Percentiles rank a stretch among this genome's conserved stretches.
phyloP scores from a whole-genome alignment of 768 basidiomycete genomes.

The Leccinum pellstonianum region DNA sequence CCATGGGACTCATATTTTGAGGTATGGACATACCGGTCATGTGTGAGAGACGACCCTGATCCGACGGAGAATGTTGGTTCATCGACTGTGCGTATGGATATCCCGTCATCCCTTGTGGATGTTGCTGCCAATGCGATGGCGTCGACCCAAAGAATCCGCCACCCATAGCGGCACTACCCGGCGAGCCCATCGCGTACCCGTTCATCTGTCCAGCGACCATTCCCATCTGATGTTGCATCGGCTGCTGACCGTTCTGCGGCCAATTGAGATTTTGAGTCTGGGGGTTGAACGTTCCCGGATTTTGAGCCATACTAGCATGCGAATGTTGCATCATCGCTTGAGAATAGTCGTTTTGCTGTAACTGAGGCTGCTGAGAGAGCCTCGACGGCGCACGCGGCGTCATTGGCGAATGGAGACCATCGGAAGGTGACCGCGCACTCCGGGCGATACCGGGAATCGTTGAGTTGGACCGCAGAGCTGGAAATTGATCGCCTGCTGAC shows the following conservation, averaged over 20 bases:
- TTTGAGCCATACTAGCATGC: conserved; percentile 33
- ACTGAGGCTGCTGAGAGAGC: conserved; percentile 43
- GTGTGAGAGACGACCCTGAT: conserved; percentile 42
- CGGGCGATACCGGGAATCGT: conserved; percentile 74
- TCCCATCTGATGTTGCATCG: conserved; percentile 41
- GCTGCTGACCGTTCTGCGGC: conserved; percentile 56
- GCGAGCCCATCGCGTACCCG: conserved; percentile 36
- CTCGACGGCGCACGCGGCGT: conserved; percentile 38
- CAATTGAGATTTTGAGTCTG: conserved; percentile 44
- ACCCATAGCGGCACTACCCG: conserved; percentile 34
- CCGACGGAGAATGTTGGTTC: conserved; percentile 22
- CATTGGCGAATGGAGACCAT: conserved; percentile 48
- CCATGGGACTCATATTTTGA: conserved; percentile 41
- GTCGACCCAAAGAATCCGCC: conserved; percentile 27
- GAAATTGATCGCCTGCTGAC: conserved; percentile 42
- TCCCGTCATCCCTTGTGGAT: conserved; percentile 27
- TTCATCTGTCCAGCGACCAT: conserved; percentile 38
- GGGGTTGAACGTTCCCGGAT: conserved; percentile 24
- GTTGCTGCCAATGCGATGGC: conserved; percentile 30
- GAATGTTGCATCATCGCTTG: conserved; percentile 38
- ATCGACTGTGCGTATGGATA: conserved; percentile 32
- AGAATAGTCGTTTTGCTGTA: conserved; percentile 46
- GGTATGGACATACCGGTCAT: conserved; percentile 53
- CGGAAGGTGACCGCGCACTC: conserved; percentile 74
- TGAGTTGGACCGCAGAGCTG: conserved; percentile 55